Base-by-base conservation (phyloP, 1,139 yeast genomes). In the Sugiyamaella grinbergsii region DNA sequence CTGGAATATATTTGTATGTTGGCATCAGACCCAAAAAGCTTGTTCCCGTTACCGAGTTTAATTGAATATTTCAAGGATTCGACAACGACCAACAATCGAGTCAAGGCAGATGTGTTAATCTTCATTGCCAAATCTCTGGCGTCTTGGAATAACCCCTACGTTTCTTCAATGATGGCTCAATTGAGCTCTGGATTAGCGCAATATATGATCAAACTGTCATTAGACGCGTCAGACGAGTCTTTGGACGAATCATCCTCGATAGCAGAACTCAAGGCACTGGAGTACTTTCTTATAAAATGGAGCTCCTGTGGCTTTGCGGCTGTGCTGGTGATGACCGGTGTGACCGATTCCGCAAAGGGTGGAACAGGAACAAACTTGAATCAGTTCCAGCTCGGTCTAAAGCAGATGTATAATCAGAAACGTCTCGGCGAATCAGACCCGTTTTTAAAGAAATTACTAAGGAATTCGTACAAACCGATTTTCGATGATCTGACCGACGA, bases 1-100 rank as follows among this genome's bases (percentile, higher is more conserved):
- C 58, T 62, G 32, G 72, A 68, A 54, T 69, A 69, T 53, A 45
- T 69, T 2, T 52, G 59, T 31, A 42, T 50, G 15, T 58, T 69
- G 42, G 58, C 64, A n/a, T 51, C 54, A n/a, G 71, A 67, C 37
- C 56, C 58, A 15, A 60, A 58, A 26, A 56, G 67, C 6, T 41
- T 61, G 8, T 52, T 67, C 19, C 59, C 63, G 34, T 50, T 60
- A 20, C 58, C 54, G 23, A 44, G 51, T 41, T 56, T 58, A 29
- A 44, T 62, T 46, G 56, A 47, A 28, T 61, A 55, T 42, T 47
- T 54, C 47, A 46, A 49, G 10, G 40, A 26, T 15, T 37, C 39
- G n/a, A n/a, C 31, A 5, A 15, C 20, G 22, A 13, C 18, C 19
- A 4, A 23, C 19, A 33, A 28, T 22, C 11, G 33, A 5, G 40